Percentiles rank a stretch among this genome's conserved stretches.
Evolutionary conservation across 2,329 filamentous ascomycete species (phyloP).

Genomic region (Seiridium unicorne): DNA sequence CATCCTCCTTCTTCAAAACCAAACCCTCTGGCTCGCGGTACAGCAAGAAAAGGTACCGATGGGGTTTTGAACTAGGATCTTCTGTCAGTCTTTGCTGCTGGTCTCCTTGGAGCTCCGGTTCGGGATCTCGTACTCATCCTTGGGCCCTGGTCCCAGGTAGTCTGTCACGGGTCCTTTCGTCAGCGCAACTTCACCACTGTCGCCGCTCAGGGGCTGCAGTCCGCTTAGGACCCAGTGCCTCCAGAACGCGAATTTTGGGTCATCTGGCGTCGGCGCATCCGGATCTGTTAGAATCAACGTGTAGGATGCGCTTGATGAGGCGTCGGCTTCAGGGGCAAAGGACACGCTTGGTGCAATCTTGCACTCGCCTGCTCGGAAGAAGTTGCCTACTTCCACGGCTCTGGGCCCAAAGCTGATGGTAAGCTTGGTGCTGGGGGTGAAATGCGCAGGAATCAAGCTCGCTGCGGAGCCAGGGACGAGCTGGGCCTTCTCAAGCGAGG

Average conservation of each 20-base stretch:
- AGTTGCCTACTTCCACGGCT: constrained; percentile 32
- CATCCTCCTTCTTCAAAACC: constrained; percentile 36
- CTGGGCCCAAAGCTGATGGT: constrained; percentile 33
- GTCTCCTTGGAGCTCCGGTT: not conserved
- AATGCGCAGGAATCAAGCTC: constrained; percentile 37
- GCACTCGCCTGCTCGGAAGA: constrained; percentile 36
- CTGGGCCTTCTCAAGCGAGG: constrained; percentile 33
- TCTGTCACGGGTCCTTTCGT: constrained; percentile 34
- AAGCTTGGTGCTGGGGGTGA: constrained; percentile 40
- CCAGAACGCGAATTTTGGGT: constrained; percentile 55
- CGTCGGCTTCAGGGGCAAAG: constrained; percentile 31
- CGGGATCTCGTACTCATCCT: constrained; percentile 38
- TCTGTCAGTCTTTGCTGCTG: not conserved
- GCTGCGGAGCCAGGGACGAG: constrained; percentile 39
- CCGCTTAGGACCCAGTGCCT: constrained; percentile 50
- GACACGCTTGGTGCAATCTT: constrained; percentile 32
- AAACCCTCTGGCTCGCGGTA: constrained; percentile 37
- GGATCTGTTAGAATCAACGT: constrained; percentile 51
- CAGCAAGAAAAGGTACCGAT: constrained; percentile 44
- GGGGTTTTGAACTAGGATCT: constrained; percentile 40
- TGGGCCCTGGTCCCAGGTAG: constrained; percentile 43
- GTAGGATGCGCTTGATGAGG: constrained; percentile 32
- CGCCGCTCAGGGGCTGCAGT: constrained; percentile 27
- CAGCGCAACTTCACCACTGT: constrained; percentile 19
- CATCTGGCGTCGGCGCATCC: constrained; percentile 53